Base-by-base conservation (phyloP, 176 grass and related monocot species). In the Zea mays region DNA sequence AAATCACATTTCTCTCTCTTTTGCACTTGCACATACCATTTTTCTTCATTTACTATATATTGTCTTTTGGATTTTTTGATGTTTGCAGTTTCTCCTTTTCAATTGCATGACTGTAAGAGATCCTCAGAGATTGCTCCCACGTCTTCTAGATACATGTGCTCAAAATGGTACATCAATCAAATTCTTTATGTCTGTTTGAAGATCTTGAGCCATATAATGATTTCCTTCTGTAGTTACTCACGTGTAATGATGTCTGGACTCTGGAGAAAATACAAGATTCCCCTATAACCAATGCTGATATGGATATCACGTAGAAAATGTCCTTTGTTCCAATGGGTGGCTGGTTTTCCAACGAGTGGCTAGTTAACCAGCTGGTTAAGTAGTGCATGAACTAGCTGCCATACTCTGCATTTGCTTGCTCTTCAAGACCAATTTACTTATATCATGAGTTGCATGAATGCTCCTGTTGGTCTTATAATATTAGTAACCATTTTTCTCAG, bases 21-120 rank as follows among this genome's bases (percentile, higher is more conserved):
- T 76, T 12, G 27, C 13, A 2, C 48, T 1, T 1, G 1, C 15
- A 17, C 43, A 50, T 73, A 12, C 43, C 36, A 33, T n/a, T 71
- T 38, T 72, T 43, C 40, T 75, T 65, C 54, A 46, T 11, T 72
- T 70, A 48, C 34, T 15, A 70, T 48, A 15, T 49, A 43, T 80
- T 85, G 13, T 87, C 4, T 74, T 85, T 61, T 70, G 67, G 45
- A 52, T 14, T 59, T 81, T 55, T 6, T 15, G 20, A 55, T 54
- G 71, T 57, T 57, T 90, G 40, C 76, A 92, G 95, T 86, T 98
- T 85, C 91, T 98, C 46, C 62, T 98, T 65, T 98, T 98, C 87
- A 98, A 98, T 90, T 98, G 91, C 78, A 98, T 98, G 95, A 83
- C 91, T 67, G 91, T 98, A 79, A 90, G 95, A 88, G 92, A 98